phyloP scores from a whole-genome alignment of 306 rosid species.

The Inga leiocalycina region DNA sequence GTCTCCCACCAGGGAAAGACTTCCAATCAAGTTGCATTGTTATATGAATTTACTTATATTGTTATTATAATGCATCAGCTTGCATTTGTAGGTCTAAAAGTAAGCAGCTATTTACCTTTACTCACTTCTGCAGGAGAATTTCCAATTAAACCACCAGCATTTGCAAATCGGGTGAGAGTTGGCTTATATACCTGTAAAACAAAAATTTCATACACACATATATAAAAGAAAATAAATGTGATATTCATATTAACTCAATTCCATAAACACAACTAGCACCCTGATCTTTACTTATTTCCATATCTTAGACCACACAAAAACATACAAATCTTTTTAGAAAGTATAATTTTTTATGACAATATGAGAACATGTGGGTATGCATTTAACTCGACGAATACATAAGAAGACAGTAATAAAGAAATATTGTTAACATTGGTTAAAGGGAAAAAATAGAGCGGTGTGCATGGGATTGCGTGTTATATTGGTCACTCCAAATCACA shows the following conservation, averaged over 20 bases:
- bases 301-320: conserved; percentile 29
- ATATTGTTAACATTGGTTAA: neutral
- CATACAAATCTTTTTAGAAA: neutral
- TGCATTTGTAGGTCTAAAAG: conserved; percentile 6
- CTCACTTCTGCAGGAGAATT: conserved; percentile 87
- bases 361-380: neutral
- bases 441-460: neutral
- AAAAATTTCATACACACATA: neutral
- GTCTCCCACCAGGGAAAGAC: neutral
- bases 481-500: neutral
- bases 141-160: conserved; percentile 83
- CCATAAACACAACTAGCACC: neutral
- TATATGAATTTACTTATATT: conserved; percentile 10
- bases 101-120: conserved; percentile 59
- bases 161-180: conserved; percentile 62
- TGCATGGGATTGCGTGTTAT: neutral
- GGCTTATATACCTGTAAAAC: conserved; percentile 77
- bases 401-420: neutral
- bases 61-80: conserved; percentile 7
- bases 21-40: neutral
- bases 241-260: neutral
- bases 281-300: neutral
- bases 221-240: neutral
- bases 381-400: conserved; percentile 19
- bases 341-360: neutral